A percentile compares a stretch with the other conserved stretches of the same genome.
These are phyloP conservation scores for Sclerotinia glacialis DNA, from an alignment of 2,329 filamentous ascomycete genomes.

Conservation along the genomic window DNA sequence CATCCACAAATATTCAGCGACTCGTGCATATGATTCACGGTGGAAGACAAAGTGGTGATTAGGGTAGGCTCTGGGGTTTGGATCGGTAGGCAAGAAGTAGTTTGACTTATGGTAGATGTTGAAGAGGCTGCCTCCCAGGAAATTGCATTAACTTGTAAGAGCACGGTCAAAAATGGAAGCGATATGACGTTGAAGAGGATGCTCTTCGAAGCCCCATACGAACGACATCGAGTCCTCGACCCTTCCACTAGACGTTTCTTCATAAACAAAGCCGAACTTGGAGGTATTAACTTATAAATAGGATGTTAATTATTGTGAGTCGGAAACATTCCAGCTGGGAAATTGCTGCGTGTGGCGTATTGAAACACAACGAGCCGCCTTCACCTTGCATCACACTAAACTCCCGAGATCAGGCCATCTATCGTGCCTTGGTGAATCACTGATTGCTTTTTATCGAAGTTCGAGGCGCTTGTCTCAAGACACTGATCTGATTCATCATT, in stretches of 20 bases:
- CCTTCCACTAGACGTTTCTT: conserved; percentile 6
- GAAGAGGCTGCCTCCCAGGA: conserved; percentile 7
- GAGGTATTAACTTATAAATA: conserved; percentile 10
- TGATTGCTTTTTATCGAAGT: neutral
- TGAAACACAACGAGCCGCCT: conserved; percentile 15
- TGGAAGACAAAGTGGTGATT: neutral
- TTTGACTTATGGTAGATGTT: neutral
- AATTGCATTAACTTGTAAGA: conserved; percentile 9
- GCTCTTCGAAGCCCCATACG: neutral
- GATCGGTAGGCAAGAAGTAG: conserved; percentile 3
- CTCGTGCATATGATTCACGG: conserved; percentile 7
- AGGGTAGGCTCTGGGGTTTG: conserved; percentile 7
- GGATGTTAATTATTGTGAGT: neutral
- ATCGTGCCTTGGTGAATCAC: conserved; percentile 3
- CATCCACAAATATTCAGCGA: conserved; percentile 21
- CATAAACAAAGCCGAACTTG: conserved; percentile 1
- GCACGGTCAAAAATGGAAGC: conserved; percentile 9
- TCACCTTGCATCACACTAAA: conserved; percentile 15
- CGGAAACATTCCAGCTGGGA: conserved; percentile 15
- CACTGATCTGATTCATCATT: conserved; percentile 18
- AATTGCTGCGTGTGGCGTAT: conserved; percentile 5
- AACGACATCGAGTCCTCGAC: conserved; percentile 4
- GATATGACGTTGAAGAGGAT: conserved; percentile 2
- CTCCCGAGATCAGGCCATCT: neutral
- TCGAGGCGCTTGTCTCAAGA: conserved; percentile 16